A percentile compares a stretch with the other conserved stretches of the same genome.
These are phyloP conservation scores for Periglandula ipomoeae DNA, from an alignment of 2,329 filamentous ascomycete species.

Conservation along the genomic window DNA sequence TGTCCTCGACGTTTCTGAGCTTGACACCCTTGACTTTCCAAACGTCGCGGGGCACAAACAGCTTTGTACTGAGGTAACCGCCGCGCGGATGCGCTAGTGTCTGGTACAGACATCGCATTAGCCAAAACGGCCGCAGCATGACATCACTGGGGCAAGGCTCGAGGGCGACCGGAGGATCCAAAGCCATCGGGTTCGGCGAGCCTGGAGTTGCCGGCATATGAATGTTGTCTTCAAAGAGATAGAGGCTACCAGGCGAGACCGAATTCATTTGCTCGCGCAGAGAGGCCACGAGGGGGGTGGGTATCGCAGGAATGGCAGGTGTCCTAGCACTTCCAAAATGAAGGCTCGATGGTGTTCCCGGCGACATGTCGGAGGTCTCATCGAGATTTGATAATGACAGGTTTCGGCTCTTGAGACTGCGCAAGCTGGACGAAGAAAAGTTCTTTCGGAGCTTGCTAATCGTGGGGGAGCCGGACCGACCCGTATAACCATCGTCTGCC, in stretches of 20 bases:
- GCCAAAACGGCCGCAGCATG: conserved; percentile 91
- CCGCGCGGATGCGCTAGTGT: conserved; percentile 86
- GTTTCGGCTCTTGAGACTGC: conserved; percentile 65
- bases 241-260: conserved; percentile 56
- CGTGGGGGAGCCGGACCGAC: conserved; percentile 44
- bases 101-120: conserved; percentile 91
- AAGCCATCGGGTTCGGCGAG: conserved; percentile 52
- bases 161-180: conserved; percentile 64
- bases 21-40: conserved; percentile 94
- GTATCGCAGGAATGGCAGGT: conserved; percentile 47
- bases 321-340: conserved; percentile 49
- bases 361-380: conserved; percentile 57
- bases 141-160: conserved; percentile 88
- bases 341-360: conserved; percentile 64
- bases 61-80: conserved; percentile 81
- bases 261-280: conserved; percentile 51
- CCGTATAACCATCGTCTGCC: conserved; percentile 27
- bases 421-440: conserved; percentile 60
- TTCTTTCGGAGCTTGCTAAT: conserved; percentile 50
- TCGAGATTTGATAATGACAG: conserved; percentile 56
- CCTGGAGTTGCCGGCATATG: conserved; percentile 57
- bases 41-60: conserved; percentile 87
- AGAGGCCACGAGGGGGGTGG: conserved; percentile 56
- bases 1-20: conserved; percentile 84
- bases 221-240: conserved; percentile 77